phyloP scores from a whole-genome alignment of 441 rosid species.

The Populus hybrid region DNA sequence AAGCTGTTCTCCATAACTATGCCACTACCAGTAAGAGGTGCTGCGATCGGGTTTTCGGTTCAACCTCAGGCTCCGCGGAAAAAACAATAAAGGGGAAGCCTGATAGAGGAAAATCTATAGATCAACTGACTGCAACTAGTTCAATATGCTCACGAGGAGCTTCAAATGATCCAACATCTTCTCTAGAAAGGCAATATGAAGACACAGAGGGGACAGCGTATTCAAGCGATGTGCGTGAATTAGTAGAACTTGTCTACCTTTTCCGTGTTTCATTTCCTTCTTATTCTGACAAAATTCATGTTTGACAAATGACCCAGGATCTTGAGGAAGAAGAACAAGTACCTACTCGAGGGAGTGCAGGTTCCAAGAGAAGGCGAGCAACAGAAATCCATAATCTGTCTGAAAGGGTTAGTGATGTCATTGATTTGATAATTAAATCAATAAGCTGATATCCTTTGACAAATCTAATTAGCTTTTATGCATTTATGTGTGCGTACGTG shows the following conservation, averaged over 20 bases:
- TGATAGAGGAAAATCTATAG: constrained; percentile 12
- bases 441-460: not conserved
- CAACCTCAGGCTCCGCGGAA: not conserved
- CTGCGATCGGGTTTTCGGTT: constrained; percentile 4
- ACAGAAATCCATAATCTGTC: constrained; percentile 62
- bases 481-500: not conserved
- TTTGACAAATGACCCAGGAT: constrained; percentile 30
- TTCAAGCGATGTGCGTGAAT: constrained; percentile 42
- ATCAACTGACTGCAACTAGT: constrained; percentile 28
- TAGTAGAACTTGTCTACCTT: not conserved
- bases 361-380: constrained; percentile 50
- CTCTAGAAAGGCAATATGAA: constrained; percentile 28
- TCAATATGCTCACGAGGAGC: constrained; percentile 40
- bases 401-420: constrained; percentile 46
- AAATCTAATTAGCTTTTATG: constrained; percentile 1
- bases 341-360: constrained; percentile 20
- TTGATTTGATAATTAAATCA: not conserved
- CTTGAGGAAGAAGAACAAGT: constrained; percentile 41
- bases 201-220: constrained; percentile 21
- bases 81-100: constrained; percentile 16
- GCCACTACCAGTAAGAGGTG: not conserved
- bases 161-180: constrained; percentile 34
- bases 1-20: constrained; percentile 29
- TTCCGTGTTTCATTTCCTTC: not conserved
- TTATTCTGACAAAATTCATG: constrained; percentile 4